Evolutionary conservation across 768 basidiomycete species (phyloP).

Genomic region (Amanita fuliginea): DNA sequence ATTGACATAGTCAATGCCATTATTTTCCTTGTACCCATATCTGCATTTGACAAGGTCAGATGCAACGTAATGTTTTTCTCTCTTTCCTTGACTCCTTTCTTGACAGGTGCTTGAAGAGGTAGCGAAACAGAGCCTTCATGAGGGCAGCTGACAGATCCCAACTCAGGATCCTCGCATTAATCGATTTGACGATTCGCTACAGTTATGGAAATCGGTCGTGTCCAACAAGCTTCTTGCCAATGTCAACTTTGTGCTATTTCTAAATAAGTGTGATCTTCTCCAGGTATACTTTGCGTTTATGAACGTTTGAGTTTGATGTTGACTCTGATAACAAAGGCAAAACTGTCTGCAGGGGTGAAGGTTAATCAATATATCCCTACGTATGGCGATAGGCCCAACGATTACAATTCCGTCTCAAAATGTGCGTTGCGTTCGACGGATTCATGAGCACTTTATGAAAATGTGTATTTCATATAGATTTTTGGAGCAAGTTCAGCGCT

Average conservation of each 20-base stretch:
- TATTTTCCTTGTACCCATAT: constrained; percentile 83
- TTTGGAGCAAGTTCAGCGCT: constrained; percentile 60
- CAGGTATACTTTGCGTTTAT: constrained; percentile 28
- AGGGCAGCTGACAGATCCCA: not conserved
- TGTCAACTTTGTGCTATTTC: constrained; percentile 72
- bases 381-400: constrained; percentile 70
- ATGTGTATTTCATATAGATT: constrained; percentile 32
- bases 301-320: not conserved
- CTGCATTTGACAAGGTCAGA: constrained; percentile 67
- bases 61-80: constrained; percentile 5
- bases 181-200: constrained; percentile 68
- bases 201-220: constrained; percentile 63
- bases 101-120: constrained; percentile 62
- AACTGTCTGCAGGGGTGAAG: constrained; percentile 67
- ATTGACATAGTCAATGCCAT: constrained; percentile 60
- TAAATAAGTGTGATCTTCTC: constrained; percentile 75
- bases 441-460: constrained; percentile 2
- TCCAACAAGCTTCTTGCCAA: constrained; percentile 63
- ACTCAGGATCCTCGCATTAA: constrained; percentile 61
- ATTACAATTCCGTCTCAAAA: constrained; percentile 64
- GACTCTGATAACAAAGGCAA: constrained; percentile 31
- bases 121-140: not conserved
- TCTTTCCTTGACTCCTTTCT: constrained; percentile 1
- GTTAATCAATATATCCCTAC: constrained; percentile 57
- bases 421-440: constrained; percentile 34